Evolutionary conservation across 495 filamentous ascomycete species (phyloP), one percentile per base, ranked within the genome.

Genomic region (Neurospora intermedia): DNA sequence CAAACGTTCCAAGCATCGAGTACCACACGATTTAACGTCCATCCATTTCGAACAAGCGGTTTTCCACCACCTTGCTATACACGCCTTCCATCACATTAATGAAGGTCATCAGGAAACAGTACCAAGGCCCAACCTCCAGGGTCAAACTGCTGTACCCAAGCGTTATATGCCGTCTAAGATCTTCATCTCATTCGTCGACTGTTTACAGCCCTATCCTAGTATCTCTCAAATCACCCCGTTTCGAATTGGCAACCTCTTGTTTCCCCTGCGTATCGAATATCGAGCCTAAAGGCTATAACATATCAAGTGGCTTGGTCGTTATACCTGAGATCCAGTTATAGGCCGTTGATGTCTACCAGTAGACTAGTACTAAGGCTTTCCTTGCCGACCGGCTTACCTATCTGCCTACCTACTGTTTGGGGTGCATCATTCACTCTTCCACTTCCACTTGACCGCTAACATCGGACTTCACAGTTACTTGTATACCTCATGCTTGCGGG

Each of bases 111-210:
- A 35, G 35, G 27, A 31, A 38, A 35, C 23, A 66, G 23, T 27
- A 62, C 7, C 15, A 35, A 35, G 27, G 15, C 54, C 13, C 54
- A 20, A 31, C 6, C 9, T 43, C 31, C 16, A 38, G 35, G 43
- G 10, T 69, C 69, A 70, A 77, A 75, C 74, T 77, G 75, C 75
- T 74, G 75, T 41, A 59, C 72, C 59, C 69, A 43, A 66, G 54
- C 71, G 72, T 73, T 73, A 74, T 62, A 66, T 77, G 75, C 75
- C 78, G 77, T 43, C 73, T 70, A 74, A 71, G 74, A 77, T 77
- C 75, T 46, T 48, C 73, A 42, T 66, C 54, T 42, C 71, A 38
- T 71, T 74, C 72, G 73, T 74, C 69, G 73, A 76, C 42, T 69
- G 69, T 70, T 40, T 31, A 73, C 69, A 62, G 70, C 48, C 62